Conservation (phyloP, 768 basidiomycete species). For the Boletellus emodensis region DNA sequence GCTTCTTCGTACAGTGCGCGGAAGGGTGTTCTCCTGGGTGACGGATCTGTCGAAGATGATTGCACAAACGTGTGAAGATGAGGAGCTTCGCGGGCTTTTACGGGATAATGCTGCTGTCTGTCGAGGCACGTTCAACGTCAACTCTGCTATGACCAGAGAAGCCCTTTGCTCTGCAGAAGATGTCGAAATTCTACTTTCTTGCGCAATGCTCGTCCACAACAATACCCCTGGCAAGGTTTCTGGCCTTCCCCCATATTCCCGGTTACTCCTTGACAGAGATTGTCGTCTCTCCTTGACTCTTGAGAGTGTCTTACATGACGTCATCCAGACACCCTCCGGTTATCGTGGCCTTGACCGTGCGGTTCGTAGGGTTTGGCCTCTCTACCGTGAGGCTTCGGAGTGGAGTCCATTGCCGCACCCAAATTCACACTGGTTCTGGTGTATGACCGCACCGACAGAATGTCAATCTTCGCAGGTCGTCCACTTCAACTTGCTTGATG, state of each 20-base stretch:
- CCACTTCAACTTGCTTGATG: conserved; percentile 22
- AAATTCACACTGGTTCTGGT: conserved; percentile 23
- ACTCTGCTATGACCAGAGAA: not conserved
- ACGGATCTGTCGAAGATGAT: conserved; percentile 28
- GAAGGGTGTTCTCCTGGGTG: conserved; percentile 36
- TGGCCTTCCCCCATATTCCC: conserved; percentile 3
- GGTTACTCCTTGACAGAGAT: conserved; percentile 29
- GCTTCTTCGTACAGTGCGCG: conserved; percentile 33
- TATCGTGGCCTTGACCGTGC: conserved; percentile 20
- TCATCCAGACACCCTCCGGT: not conserved
- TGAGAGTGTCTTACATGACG: conserved; percentile 6
- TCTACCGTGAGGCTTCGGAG: conserved; percentile 21
- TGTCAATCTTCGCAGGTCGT: conserved; percentile 20
- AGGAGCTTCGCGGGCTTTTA: conserved; percentile 22
- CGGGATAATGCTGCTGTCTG: conserved; percentile 39
- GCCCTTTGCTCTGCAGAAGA: conserved; percentile 24
- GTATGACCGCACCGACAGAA: conserved; percentile 8
- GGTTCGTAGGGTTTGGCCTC: conserved; percentile 18
- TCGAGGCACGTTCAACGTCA: conserved; percentile 32
- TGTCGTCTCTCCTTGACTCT: conserved; percentile 27
- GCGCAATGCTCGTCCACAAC: conserved; percentile 24
- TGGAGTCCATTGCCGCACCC: conserved; percentile 15
- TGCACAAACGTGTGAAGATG: conserved; percentile 6
- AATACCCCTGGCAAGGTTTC: conserved; percentile 18
- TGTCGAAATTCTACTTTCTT: conserved; percentile 21